Evolutionary conservation across 2,329 filamentous ascomycete genomes (phyloP), one percentile per base, ranked within the genome.

Genomic region (Aspergillus sp.): DNA sequence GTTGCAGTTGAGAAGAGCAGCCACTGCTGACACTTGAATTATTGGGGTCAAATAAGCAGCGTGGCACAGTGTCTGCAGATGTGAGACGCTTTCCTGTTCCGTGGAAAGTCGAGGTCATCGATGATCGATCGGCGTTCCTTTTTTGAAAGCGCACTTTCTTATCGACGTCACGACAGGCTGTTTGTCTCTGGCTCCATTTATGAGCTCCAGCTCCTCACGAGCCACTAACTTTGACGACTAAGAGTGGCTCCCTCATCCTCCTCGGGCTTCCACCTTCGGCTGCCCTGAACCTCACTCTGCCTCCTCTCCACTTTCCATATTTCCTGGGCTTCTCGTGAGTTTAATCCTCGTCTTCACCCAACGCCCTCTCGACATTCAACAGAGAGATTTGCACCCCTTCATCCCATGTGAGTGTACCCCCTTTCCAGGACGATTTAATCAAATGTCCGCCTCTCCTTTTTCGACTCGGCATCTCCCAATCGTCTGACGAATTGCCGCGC

Each of bases 201-300:
- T 55, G 57, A 60, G 59, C 53, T 60, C 45, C 48, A 50, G 38
- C 23, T n/a, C 23, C 31, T 56, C 53, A 57, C 47, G 41, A 63
- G 60, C 60, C 60, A 62, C 60, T 19, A 25, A 23, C 25, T 28
- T 54, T 53, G 57, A 51, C 54, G 54, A 57, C 54, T 48, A 48
- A 64, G 19, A 54, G 62, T 62, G 62, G 62, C 62, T 64, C 55
- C 56, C 52, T 19, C 52, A 30, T 51, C 22, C 17, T 59, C 55
- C 55, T 28, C 50, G 25, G 22, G 15, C 50, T 11, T 43, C 43
- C 30, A n/a, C 25, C 38, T 51, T 57, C 59, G 47, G 53, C 43
- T 56, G 38, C 53, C 54, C 59, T 61, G 47, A 53, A 30, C 45
- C 31, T 52, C 41, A 13, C 49, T 43, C 34, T 17, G 22, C 38